Evolutionary conservation across 163 green algal species (phyloP), one percentile per base, ranked within the genome.

Genomic region (Trebouxia gelatinosa): DNA sequence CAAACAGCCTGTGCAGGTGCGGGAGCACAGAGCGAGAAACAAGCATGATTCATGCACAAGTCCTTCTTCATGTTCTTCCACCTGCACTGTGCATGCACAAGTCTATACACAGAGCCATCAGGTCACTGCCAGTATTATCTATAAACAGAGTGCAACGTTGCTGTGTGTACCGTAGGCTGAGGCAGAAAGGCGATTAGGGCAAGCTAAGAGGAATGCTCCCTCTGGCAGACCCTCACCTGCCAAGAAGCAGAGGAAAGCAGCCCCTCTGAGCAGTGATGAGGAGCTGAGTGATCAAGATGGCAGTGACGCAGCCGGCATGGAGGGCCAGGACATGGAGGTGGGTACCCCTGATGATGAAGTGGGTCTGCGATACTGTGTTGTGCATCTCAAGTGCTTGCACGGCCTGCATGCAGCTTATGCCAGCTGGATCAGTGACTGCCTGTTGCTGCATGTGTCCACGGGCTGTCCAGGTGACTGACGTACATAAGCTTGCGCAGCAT

Each of bases 161-260:
- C 28, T 72, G 28, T 38, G n/a, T 68, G 46, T 37, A 29, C 59
- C 85, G 65, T 80, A 88, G 64, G 79, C 70, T 32, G 65, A 72
- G 32, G 83, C 83, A 26, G 77, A 77, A 31, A 64, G 77, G 70
- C 68, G 82, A 31, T 72, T 88, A 46, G 80, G 74, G 6, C 72
- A 66, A 9, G 89, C 89, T 9, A 93, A 93, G 70, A 74, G 81
- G 6, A 58, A 57, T 6, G 74, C 72, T 32, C 78, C 84, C 48
- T 28, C 66, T 54, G 40, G 37, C 43, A 62, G 38, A 28, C 65
- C 28, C 29, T 46, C 68, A 78, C 61, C 65, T 59, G 54, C 31
- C 3, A 76, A 76, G n/a, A 59, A 43, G 40, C 29, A 29, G 1
- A 76, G 28, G 31, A 5, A 39, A 43, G 43, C 39, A 31, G 68